Base-by-base conservation (phyloP, 1,284 basidiomycete genomes). In the Flammula alnicola region DNA sequence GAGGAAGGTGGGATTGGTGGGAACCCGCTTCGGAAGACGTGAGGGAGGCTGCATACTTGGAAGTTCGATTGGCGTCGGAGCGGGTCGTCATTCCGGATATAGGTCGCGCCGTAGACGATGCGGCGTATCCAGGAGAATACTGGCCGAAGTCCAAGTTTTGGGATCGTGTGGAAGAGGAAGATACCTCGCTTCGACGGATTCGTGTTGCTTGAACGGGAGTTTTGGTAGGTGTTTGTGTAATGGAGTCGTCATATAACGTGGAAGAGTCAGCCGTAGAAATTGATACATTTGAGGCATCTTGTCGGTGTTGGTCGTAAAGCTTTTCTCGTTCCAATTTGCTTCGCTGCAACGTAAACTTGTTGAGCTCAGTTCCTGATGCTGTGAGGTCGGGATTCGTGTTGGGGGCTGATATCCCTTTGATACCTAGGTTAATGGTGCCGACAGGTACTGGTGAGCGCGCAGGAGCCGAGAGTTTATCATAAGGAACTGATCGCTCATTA, bases 371-470 rank as follows among this genome's bases (percentile, higher is more conserved):
- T 39, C 88, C 88, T 60, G 78, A 74, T 47, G 77, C 52, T 3
- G 86, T 88, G 44, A 91, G 78, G 7, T 83, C 81, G 10, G 88
- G 88, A 61, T 91, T 91, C 12, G 88, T 88, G 59, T 85, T 84
- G 4, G 88, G 88, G 4, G 88, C 88, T 32, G 86, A 90, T 54
- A 91, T 91, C 39, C 76, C 75, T 62, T 80, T 74, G 35, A 83
- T 64, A 27, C 77, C 81, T 62, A 84, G 81, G 23, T 78, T 81
- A 40, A 78, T 67, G 2, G 81, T 80, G 19, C 70, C 72, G 38
- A 82, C 81, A 32, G 83, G 72, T 31, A 83, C 62, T 32, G 88
- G 86, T 42, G 84, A 80, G 46, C 78, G 79, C 44, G 76, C 69
- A n/a, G 81, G 68, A 14, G 83, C 74, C 9, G 70, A 74, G 40